phyloP scores from a whole-genome alignment of 345 rosid species.

The Populus pruinosa region DNA sequence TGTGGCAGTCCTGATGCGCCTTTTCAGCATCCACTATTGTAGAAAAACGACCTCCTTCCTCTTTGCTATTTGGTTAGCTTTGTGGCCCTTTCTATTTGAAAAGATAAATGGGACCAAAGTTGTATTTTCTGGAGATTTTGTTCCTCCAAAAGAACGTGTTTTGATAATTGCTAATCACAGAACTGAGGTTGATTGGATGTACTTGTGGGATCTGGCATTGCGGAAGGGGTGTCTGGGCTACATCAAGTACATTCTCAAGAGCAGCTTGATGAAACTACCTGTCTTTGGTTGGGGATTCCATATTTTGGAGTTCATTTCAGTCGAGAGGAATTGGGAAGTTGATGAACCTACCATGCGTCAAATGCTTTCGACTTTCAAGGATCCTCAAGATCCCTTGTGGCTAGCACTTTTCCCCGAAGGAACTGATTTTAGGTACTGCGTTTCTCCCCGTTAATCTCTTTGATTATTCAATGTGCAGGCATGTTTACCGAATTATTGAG shows the following conservation, averaged over 20 bases:
- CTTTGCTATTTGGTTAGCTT: conserved; percentile 66
- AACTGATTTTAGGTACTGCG: conserved; percentile 72
- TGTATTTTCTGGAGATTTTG: conserved; percentile 59
- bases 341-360: conserved; percentile 58
- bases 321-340: conserved; percentile 78
- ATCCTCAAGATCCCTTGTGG: conserved; percentile 76
- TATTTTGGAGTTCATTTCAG: conserved; percentile 73
- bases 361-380: conserved; percentile 59
- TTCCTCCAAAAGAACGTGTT: conserved; percentile 54
- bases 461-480: conserved; percentile 8
- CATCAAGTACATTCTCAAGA: conserved; percentile 75
- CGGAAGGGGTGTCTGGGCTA: conserved; percentile 68
- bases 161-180: conserved; percentile 72
- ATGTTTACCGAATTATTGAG: neutral
- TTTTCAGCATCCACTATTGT: conserved; percentile 45
- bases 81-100: conserved; percentile 86
- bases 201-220: conserved; percentile 77
- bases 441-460: conserved; percentile 19
- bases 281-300: conserved; percentile 90
- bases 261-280: conserved; percentile 77
- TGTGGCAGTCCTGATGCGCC: conserved; percentile 39
- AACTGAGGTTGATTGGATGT: conserved; percentile 98
- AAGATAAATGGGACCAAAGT: conserved; percentile 66
- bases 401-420: conserved; percentile 91
- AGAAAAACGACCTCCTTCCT: conserved; percentile 55